Conservation (phyloP, 768 basidiomycete species). For the Leccinum disarticulatum region DNA sequence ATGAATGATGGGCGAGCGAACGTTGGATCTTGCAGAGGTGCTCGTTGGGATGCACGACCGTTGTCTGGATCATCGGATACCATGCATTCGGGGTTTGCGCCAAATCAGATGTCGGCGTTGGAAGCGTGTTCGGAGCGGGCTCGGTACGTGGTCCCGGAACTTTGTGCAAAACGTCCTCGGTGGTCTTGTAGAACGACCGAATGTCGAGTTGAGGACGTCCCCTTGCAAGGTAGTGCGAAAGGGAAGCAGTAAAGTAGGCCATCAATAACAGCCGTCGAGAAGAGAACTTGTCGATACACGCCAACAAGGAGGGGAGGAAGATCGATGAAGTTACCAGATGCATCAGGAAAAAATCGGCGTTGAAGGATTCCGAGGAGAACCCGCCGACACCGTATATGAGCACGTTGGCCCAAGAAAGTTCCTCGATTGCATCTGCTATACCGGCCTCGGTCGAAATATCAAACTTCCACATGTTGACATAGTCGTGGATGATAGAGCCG, state of each 20-base stretch:
- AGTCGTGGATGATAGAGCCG: slow-evolving; percentile 39
- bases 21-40: slow-evolving; percentile 49
- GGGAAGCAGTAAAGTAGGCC: slow-evolving; percentile 28
- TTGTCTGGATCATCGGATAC: slow-evolving; percentile 53
- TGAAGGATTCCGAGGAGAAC: slow-evolving; percentile 48
- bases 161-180: slow-evolving; percentile 36
- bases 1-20: slow-evolving; percentile 45
- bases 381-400: slow-evolving; percentile 64
- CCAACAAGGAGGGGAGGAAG: slow-evolving; percentile 54
- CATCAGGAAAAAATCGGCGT: slow-evolving; percentile 68
- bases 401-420: slow-evolving; percentile 55
- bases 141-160: slow-evolving; percentile 19
- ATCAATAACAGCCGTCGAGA: slow-evolving; percentile 30
- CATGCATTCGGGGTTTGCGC: slow-evolving; percentile 52
- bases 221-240: slow-evolving; percentile 33
- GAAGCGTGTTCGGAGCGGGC: slow-evolving; percentile 30
- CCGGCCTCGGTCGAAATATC: slow-evolving; percentile 36
- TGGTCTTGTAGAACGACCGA: slow-evolving; percentile 29
- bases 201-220: slow-evolving; percentile 36
- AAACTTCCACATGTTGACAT: slow-evolving; percentile 47
- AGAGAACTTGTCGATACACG: slow-evolving; percentile 30
- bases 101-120: slow-evolving; percentile 33
- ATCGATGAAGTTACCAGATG: slow-evolving; percentile 68
- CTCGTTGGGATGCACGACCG: slow-evolving; percentile 58
- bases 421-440: slow-evolving; percentile 55